A percentile compares a stretch with the other conserved stretches of the same genome.
phyloP scores from a whole-genome alignment of 139 green algal genomes.

The Asterochloris erici region DNA sequence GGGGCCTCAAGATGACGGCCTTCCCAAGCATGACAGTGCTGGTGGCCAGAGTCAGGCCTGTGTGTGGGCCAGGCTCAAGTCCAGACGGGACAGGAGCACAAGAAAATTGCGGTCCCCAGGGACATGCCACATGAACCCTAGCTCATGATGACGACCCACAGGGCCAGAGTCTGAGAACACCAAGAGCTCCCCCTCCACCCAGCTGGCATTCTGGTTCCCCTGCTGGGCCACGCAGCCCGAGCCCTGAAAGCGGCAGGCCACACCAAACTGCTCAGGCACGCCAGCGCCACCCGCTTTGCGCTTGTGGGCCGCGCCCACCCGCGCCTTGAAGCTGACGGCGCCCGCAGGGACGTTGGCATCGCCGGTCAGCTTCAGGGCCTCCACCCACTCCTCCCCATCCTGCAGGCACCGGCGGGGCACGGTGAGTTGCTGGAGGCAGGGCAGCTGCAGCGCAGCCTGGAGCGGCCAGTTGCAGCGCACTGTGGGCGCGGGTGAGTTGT shows the following conservation, averaged over 20 bases:
- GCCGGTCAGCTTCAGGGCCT: slow-evolving; percentile 84
- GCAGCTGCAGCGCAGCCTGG: too few relatives aligned
- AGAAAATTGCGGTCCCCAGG: slow-evolving; percentile 19
- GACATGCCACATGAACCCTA: slow-evolving; percentile 87
- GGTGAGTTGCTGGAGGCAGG: too few relatives aligned
- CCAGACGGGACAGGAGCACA: slow-evolving; percentile 7
- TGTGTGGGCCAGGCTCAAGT: too few relatives aligned
- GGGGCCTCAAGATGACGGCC: too few relatives aligned
- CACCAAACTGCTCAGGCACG: slow-evolving; percentile 62
- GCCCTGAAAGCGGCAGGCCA: slow-evolving; percentile 73
- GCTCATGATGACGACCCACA: slow-evolving; percentile 51
- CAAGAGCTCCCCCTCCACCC: slow-evolving; percentile 93
- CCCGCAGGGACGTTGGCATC: slow-evolving; percentile 87
- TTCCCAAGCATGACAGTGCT: too few relatives aligned
- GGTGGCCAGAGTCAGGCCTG: too few relatives aligned
- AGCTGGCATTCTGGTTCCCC: slow-evolving; percentile 63
- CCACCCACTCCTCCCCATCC: slow-evolving; percentile 65
- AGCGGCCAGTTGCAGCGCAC: too few relatives aligned
- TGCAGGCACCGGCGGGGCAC: neutral
- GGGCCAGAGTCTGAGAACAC: slow-evolving; percentile 50
- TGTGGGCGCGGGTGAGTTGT: too few relatives aligned
- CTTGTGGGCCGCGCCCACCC: slow-evolving; percentile 35
- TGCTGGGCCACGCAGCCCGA: slow-evolving; percentile 76
- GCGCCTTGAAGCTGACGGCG: slow-evolving; percentile 74
- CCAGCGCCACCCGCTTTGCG: slow-evolving; percentile 10